A percentile compares a stretch with the other conserved stretches of the same genome.
Evolutionary conservation across 2,329 filamentous ascomycete species (phyloP).

Genomic region (Claviceps digitariae): DNA sequence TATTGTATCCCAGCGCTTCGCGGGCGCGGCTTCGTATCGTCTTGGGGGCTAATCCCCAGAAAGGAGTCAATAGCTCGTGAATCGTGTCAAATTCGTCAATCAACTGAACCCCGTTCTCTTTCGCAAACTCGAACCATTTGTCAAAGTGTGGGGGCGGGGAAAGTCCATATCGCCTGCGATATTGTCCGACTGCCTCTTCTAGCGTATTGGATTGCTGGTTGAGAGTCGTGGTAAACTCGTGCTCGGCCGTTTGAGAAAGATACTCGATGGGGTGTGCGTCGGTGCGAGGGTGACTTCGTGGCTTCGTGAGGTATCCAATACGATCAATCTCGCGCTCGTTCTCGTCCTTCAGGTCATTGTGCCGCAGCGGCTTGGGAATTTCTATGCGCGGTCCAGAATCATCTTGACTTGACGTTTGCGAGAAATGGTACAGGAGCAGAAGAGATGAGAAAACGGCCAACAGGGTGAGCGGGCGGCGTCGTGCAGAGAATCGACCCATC

Average conservation of each 20-base stretch:
- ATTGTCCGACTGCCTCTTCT: slow-evolving; percentile 66
- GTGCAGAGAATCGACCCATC: neutral
- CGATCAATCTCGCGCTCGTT: neutral
- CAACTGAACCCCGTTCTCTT: slow-evolving; percentile 57
- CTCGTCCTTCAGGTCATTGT: neutral
- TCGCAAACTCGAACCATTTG: slow-evolving; percentile 84
- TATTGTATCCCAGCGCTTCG: slow-evolving; percentile 74
- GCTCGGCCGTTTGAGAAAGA: neutral
- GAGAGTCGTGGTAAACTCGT: slow-evolving; percentile 7
- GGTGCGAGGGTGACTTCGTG: neutral
- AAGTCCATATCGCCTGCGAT: slow-evolving; percentile 67
- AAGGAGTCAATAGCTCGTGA: slow-evolving; percentile 68
- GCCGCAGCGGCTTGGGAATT: neutral
- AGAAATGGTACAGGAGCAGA: neutral
- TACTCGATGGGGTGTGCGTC: neutral
- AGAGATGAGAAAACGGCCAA: neutral
- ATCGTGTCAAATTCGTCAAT: slow-evolving; percentile 91
- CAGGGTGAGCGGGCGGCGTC: neutral
- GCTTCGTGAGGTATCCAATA: neutral
- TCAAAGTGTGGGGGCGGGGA: slow-evolving; percentile 85
- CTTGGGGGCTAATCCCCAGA: slow-evolving; percentile 74
- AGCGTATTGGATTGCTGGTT: slow-evolving; percentile 63
- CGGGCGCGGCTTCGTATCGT: slow-evolving; percentile 65
- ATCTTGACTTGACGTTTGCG: neutral
- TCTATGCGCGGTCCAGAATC: neutral